These are phyloP conservation scores for Dorcoceras hygrometricum DNA, from an alignment of 257 asterid genomes.

Conservation along the genomic window DNA sequence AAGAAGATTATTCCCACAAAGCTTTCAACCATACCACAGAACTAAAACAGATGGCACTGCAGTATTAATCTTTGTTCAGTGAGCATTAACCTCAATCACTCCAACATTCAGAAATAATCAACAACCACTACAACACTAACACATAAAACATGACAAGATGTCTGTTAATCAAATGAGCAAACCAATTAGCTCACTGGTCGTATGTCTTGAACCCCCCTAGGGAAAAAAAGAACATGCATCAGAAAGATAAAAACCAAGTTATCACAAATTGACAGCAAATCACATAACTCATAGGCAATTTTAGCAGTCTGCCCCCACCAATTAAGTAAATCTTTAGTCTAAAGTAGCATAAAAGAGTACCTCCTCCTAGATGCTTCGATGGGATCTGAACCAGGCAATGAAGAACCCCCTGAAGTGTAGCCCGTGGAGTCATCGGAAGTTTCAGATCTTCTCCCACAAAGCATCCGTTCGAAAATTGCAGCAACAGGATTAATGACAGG, in stretches of 20 bases:
- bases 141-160: too few species aligned
- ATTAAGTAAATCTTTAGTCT: not conserved
- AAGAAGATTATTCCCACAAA: not conserved
- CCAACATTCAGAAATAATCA: too few species aligned
- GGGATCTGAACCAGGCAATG: conserved; percentile 84
- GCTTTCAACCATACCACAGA: not conserved
- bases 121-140: too few species aligned
- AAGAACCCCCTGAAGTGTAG: conserved; percentile 53
- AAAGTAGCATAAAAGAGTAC: conserved; percentile 36
- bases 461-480: conserved; percentile 54
- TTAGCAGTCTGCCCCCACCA: not conserved
- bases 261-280: not conserved
- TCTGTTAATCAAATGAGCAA: too few species aligned
- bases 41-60: too few species aligned
- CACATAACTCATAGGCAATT: conserved; percentile 4
- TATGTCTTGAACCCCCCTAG: too few species aligned
- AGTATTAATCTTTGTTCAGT: not conserved
- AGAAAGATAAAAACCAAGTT: too few species aligned
- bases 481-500: conserved; percentile 78
- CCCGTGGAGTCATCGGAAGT: conserved; percentile 50
- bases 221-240: not conserved
- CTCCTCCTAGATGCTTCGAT: conserved; percentile 91
- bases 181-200: not conserved
- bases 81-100: too few species aligned
- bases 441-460: conserved; percentile 82